Conservation (phyloP, 768 basidiomycete species). For the Naganishia randhawae region DNA sequence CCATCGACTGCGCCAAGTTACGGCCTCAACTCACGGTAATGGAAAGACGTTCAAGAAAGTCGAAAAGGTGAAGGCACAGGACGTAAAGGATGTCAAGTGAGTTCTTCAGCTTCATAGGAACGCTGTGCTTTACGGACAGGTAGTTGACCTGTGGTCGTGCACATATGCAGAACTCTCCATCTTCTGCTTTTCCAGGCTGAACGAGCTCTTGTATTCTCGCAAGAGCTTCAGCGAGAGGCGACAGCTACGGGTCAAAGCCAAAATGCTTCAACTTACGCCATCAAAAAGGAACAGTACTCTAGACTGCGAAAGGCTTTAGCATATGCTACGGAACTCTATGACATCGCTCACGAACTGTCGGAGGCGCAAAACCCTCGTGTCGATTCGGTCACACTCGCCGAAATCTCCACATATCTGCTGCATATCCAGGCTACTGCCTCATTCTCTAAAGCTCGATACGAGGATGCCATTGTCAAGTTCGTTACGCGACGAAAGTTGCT, state of each 20-base stretch:
- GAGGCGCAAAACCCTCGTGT: slow-evolving; percentile 57
- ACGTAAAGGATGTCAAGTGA: slow-evolving; percentile 79
- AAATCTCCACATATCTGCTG: slow-evolving; percentile 73
- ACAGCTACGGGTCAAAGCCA: not conserved
- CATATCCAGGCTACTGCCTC: slow-evolving; percentile 78
- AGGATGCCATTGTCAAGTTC: slow-evolving; percentile 65
- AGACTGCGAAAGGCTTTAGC: slow-evolving; percentile 43
- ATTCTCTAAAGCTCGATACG: slow-evolving; percentile 70
- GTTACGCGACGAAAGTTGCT: slow-evolving; percentile 72
- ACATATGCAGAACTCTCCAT: slow-evolving; percentile 56
- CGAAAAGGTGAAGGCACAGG: slow-evolving; percentile 64
- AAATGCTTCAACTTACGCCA: slow-evolving; percentile 25
- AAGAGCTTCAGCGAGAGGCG: slow-evolving; percentile 58
- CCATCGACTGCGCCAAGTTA: slow-evolving; percentile 74
- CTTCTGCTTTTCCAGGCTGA: slow-evolving; percentile 85
- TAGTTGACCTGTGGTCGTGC: not conserved
- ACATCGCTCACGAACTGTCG: slow-evolving; percentile 67
- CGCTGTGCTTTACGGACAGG: not conserved
- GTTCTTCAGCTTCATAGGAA: slow-evolving; percentile 45
- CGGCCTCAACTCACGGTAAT: slow-evolving; percentile 80
- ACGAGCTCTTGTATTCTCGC: slow-evolving; percentile 84
- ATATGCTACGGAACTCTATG: slow-evolving; percentile 39
- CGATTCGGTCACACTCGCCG: slow-evolving; percentile 58
- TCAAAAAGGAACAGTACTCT: slow-evolving; percentile 40
- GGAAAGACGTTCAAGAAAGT: slow-evolving; percentile 73